Evolutionary conservation across 768 basidiomycete genomes (phyloP).

Genomic region (Suillus sp.): DNA sequence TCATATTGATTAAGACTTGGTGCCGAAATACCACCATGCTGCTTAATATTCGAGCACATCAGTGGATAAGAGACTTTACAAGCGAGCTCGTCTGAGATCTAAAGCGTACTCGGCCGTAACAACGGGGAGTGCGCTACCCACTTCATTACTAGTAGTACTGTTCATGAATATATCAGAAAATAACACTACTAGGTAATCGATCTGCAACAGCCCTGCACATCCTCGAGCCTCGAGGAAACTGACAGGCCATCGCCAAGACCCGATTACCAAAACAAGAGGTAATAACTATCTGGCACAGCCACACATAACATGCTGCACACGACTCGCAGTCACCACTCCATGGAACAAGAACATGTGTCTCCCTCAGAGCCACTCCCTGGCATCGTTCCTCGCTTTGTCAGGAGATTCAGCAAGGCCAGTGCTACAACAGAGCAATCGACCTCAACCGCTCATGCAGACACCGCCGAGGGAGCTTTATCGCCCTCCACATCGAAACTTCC

Average conservation of each 20-base stretch:
- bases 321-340: conserved; percentile 3
- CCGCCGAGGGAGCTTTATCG: conserved; percentile 7
- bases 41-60: neutral
- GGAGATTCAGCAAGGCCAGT: conserved; percentile 24
- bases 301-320: neutral
- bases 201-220: neutral
- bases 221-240: conserved; percentile 5
- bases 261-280: conserved; percentile 1
- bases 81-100: neutral
- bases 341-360: conserved; percentile 14
- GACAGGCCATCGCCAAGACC: neutral
- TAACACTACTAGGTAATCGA: too few species aligned
- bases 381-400: conserved; percentile 20
- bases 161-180: neutral
- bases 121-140: too few species aligned
- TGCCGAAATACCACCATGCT: neutral
- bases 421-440: conserved; percentile 20
- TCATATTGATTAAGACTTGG: neutral
- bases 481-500: conserved; percentile 13
- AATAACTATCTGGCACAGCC: neutral
- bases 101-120: neutral
- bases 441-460: conserved; percentile 12
- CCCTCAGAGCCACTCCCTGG: conserved; percentile 3
- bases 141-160: neutral
- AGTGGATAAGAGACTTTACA: neutral